Conservation (phyloP, 2,329 filamentous ascomycete species). For the Penicillium sp. region DNA sequence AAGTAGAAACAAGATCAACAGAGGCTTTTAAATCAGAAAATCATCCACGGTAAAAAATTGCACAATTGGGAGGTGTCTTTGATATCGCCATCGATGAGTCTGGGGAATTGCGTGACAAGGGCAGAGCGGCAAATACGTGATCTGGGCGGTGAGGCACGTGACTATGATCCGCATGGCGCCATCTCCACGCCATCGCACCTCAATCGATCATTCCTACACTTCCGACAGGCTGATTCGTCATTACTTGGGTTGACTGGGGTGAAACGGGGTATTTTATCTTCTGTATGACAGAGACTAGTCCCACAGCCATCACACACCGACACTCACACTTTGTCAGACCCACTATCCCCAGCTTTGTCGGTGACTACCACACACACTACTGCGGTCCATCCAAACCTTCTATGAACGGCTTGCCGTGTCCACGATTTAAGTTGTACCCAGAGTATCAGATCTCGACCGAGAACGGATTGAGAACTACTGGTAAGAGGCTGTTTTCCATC, state of each 20-base stretch:
- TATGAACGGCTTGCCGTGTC: not conserved
- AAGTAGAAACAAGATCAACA: not conserved
- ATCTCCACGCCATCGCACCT: conserved; percentile 15
- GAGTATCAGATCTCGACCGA: not conserved
- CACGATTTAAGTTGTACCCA: not conserved
- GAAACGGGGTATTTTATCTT: not conserved
- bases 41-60: not conserved
- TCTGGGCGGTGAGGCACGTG: conserved; percentile 17
- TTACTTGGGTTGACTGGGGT: not conserved
- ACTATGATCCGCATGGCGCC: conserved; percentile 17
- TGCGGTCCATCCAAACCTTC: not conserved
- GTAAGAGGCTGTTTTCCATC: not conserved
- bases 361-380: not conserved
- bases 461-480: not conserved
- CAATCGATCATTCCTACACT: not conserved
- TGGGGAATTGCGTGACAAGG: conserved; percentile 2
- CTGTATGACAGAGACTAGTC: not conserved
- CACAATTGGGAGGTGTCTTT: not conserved
- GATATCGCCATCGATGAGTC: conserved; percentile 4
- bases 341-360: not conserved
- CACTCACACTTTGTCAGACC: not conserved
- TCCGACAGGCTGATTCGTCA: conserved; percentile 12
- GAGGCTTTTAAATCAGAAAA: not conserved
- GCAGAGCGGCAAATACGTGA: conserved; percentile 3
- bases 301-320: not conserved